Percentiles rank a stretch among this genome's conserved stretches.
Evolutionary conservation across 2,329 filamentous ascomycete species (phyloP).

Genomic region (Coleophoma cylindrospora): DNA sequence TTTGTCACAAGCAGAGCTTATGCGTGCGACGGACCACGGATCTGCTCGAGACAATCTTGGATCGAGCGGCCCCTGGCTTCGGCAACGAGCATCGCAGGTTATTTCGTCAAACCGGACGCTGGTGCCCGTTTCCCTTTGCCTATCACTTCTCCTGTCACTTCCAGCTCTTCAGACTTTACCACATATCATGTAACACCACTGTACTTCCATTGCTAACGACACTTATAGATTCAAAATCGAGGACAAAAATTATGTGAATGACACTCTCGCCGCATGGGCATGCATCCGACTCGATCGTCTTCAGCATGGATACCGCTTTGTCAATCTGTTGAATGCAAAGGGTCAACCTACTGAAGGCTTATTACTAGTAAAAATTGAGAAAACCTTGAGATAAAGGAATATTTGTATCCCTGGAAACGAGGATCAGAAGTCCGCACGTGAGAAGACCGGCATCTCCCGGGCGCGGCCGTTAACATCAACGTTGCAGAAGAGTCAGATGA

Average conservation of each 20-base stretch:
- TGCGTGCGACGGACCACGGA: too few species aligned
- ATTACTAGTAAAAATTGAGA: constrained; percentile 70
- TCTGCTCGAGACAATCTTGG: background rate
- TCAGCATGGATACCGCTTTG: constrained; percentile 68
- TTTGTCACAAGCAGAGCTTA: too few species aligned
- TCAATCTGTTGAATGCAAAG: constrained; percentile 68
- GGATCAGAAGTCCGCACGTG: too few species aligned
- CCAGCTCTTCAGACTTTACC: background rate
- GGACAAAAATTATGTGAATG: constrained; percentile 76
- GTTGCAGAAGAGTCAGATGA: too few species aligned
- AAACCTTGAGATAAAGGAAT: constrained; percentile 29
- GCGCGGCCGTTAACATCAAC: too few species aligned
- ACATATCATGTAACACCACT: background rate
- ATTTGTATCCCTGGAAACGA: too few species aligned
- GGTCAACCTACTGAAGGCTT: constrained; percentile 63
- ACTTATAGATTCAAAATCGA: constrained; percentile 66
- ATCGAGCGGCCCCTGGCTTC: background rate
- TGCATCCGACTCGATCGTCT: constrained; percentile 82
- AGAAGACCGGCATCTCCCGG: too few species aligned
- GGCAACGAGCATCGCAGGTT: background rate
- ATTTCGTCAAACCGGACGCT: too few species aligned
- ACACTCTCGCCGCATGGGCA: constrained; percentile 81
- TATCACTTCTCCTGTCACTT: background rate
- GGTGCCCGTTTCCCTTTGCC: background rate
- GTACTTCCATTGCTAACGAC: background rate